Evolutionary conservation across 1,139 yeast genomes (phyloP).

Genomic region (Petasospora rhodanensis): DNA sequence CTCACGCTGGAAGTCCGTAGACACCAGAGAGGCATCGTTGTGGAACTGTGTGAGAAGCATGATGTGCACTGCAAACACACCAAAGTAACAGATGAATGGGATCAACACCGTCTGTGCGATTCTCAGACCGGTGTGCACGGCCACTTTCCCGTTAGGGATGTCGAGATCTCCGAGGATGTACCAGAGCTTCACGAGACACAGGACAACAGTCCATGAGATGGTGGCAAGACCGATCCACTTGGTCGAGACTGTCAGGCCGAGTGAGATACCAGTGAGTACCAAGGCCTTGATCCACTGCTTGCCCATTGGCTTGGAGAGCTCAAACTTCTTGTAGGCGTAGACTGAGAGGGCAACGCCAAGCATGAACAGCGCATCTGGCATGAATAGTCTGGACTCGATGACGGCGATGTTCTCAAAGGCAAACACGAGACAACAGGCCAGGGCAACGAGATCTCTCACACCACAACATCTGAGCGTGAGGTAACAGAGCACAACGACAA

Average conservation of each 20-base stretch:
- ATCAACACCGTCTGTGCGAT: slow-evolving; percentile 35
- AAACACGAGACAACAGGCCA: slow-evolving; percentile 42
- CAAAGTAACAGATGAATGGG: slow-evolving; percentile 48
- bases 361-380: slow-evolving; percentile 48
- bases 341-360: slow-evolving; percentile 41
- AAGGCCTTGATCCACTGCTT: slow-evolving; percentile 42
- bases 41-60: slow-evolving; percentile 37
- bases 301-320: slow-evolving; percentile 34
- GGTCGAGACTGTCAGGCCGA: slow-evolving; percentile 51
- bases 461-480: slow-evolving; percentile 44
- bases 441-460: slow-evolving; percentile 39
- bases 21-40: slow-evolving; percentile 49
- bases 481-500: slow-evolving; percentile 43
- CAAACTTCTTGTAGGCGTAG: slow-evolving; percentile 41
- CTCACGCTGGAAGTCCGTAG: slow-evolving; percentile 55
- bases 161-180: slow-evolving; percentile 51
- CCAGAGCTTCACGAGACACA: slow-evolving; percentile 50
- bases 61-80: slow-evolving; percentile 48
- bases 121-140: slow-evolving; percentile 33
- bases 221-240: slow-evolving; percentile 54
- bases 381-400: slow-evolving; percentile 44
- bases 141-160: slow-evolving; percentile 31
- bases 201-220: slow-evolving; percentile 43
- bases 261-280: slow-evolving; percentile 40
- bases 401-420: slow-evolving; percentile 51